Percentiles rank a stretch among this genome's conserved stretches.
These are phyloP conservation scores for Exobasidium rhododendri DNA, from an alignment of 1,284 basidiomycete species.

Conservation along the genomic window DNA sequence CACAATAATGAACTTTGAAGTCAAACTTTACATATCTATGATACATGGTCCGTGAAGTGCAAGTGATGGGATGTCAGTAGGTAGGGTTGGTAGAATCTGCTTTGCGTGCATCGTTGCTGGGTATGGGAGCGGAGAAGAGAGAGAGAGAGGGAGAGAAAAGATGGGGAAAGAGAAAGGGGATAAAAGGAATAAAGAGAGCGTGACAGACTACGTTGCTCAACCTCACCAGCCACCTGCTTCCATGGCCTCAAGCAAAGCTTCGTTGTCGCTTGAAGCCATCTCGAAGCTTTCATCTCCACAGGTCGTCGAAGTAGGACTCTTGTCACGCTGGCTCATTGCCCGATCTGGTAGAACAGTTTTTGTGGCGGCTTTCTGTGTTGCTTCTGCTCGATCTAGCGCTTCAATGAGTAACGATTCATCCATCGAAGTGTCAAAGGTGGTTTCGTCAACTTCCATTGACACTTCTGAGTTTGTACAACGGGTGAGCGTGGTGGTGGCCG, in stretches of 20 bases:
- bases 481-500: neutral
- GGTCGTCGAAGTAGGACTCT: neutral
- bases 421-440: neutral
- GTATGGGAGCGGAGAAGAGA: too few relatives aligned
- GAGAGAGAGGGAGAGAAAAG: too few relatives aligned
- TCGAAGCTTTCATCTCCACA: conserved; percentile 7
- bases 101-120: too few relatives aligned
- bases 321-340: neutral
- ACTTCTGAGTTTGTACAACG: neutral
- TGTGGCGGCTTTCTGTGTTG: neutral
- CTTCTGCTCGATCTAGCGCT: neutral
- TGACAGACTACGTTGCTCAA: too few relatives aligned
- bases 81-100: too few relatives aligned
- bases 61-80: too few relatives aligned
- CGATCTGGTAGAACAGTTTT: too few relatives aligned
- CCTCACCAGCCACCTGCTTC: conserved; percentile 7
- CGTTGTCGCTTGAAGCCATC: neutral
- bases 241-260: neutral
- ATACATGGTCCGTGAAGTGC: too few relatives aligned
- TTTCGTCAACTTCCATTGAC: neutral
- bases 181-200: too few relatives aligned
- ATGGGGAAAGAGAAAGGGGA: too few relatives aligned
- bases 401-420: neutral
- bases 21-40: too few relatives aligned
- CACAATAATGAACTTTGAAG: too few relatives aligned